A percentile compares a stretch with the other conserved stretches of the same genome.
Conservation (phyloP, 2,329 filamentous ascomycete genomes). For the Cladophialophora psammophila region DNA sequence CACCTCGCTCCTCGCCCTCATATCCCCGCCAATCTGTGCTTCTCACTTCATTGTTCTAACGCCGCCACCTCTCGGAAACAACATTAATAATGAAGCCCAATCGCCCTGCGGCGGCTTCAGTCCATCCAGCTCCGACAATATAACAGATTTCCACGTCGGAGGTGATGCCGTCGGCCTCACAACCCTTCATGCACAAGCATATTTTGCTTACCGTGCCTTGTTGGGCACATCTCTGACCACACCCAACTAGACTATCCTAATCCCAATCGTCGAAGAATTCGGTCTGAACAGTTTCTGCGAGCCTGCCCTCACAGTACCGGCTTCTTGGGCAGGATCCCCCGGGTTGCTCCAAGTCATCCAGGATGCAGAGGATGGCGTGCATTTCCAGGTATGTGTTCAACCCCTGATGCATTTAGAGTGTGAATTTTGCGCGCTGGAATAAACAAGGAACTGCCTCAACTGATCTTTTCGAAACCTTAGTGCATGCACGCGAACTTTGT, state of each 20-base stretch:
- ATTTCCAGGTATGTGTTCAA: neutral
- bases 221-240: neutral
- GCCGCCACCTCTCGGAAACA: neutral
- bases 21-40: neutral
- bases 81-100: constrained; percentile 5
- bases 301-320: neutral
- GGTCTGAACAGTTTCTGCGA: constrained; percentile 2
- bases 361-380: neutral
- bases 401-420: neutral
- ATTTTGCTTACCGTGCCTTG: neutral
- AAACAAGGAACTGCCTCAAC: neutral
- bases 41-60: constrained; percentile 1
- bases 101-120: constrained; percentile 2
- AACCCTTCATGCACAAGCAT: neutral
- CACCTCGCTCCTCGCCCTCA: neutral
- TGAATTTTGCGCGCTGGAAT: neutral
- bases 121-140: constrained; percentile 3
- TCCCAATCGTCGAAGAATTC: neutral
- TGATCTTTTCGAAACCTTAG: neutral
- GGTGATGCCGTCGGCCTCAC: neutral
- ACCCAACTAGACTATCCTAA: constrained; percentile 1
- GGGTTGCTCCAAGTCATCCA: constrained; percentile 3
- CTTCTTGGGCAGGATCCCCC: neutral
- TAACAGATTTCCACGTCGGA: constrained; percentile 2
- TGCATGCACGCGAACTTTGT: constrained; percentile 4